phyloP scores from a whole-genome alignment of 768 basidiomycete genomes.

The Tulasnella sp. region DNA sequence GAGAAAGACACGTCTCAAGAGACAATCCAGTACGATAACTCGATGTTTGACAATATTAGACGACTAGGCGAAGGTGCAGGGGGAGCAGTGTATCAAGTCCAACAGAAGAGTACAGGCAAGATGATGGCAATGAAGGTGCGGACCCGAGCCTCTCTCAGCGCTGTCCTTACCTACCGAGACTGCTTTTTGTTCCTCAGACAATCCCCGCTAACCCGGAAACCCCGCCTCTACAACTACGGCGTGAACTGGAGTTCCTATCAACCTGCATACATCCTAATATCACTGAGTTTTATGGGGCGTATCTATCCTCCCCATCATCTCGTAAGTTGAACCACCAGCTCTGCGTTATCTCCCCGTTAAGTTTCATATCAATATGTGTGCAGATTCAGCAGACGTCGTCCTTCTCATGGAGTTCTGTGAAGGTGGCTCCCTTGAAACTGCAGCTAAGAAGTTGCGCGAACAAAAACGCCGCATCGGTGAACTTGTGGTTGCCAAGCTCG shows the following conservation, averaged over 20 bases:
- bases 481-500: slow-evolving; percentile 80
- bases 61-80: slow-evolving; percentile 92
- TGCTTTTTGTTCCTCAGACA: slow-evolving; percentile 31
- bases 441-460: slow-evolving; percentile 75
- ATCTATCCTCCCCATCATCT: not conserved
- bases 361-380: not conserved
- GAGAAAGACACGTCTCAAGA: slow-evolving; percentile 3
- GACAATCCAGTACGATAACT: slow-evolving; percentile 26
- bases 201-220: slow-evolving; percentile 85
- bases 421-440: slow-evolving; percentile 70
- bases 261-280: slow-evolving; percentile 79
- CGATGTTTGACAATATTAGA: slow-evolving; percentile 55
- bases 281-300: slow-evolving; percentile 85
- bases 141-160: not conserved
- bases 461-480: slow-evolving; percentile 72
- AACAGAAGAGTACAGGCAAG: slow-evolving; percentile 63
- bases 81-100: slow-evolving; percentile 91
- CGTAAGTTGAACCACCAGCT: not conserved
- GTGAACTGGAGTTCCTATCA: slow-evolving; percentile 86
- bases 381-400: slow-evolving; percentile 66
- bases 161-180: not conserved
- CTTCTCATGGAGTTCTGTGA: slow-evolving; percentile 89
- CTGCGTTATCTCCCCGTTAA: slow-evolving; percentile 62
- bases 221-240: slow-evolving; percentile 63
- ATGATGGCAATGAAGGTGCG: slow-evolving; percentile 81